Conservation (phyloP, 202 grass and related monocot species). For the Digitaria exilis region DNA sequence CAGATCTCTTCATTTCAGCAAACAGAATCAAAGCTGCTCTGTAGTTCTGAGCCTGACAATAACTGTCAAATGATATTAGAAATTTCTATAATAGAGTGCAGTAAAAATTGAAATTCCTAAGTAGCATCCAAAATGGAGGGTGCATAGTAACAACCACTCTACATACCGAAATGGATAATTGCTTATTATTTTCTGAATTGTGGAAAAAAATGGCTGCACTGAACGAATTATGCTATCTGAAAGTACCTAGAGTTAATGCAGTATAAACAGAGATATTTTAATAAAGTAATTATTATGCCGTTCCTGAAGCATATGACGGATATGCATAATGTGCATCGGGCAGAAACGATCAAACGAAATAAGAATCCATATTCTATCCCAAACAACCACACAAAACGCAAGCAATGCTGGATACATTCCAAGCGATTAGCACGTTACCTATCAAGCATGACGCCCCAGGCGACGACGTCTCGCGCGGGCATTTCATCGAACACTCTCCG, state of each 20-base stretch:
- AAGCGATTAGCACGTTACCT: slow-evolving; percentile 27
- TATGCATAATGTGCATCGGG: neutral
- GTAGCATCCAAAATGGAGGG: neutral
- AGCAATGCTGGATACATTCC: too few species aligned
- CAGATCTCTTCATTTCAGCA: slow-evolving; percentile 77
- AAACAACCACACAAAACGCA: too few species aligned
- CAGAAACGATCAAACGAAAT: too few species aligned
- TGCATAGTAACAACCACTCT: neutral
- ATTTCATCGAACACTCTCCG: slow-evolving; percentile 67
- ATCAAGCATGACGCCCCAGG: slow-evolving; percentile 81
- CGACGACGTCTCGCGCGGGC: slow-evolving; percentile 55
- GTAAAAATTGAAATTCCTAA: slow-evolving; percentile 4
- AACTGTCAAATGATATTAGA: slow-evolving; percentile 64
- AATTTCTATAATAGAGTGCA: slow-evolving; percentile 20
- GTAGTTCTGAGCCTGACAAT: slow-evolving; percentile 64
- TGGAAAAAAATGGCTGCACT: neutral
- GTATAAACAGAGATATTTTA: neutral
- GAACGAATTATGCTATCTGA: neutral
- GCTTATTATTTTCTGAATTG: neutral
- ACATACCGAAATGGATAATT: neutral
- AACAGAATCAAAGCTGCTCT: slow-evolving; percentile 69
- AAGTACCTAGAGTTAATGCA: neutral
- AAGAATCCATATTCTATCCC: too few species aligned
- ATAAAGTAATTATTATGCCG: neutral
- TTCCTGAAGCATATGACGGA: neutral